A percentile compares a stretch with the other conserved stretches of the same genome.
These are phyloP conservation scores for Cinnamomum chago DNA, from an alignment of 164 flowering plant genomes.

Conservation along the genomic window DNA sequence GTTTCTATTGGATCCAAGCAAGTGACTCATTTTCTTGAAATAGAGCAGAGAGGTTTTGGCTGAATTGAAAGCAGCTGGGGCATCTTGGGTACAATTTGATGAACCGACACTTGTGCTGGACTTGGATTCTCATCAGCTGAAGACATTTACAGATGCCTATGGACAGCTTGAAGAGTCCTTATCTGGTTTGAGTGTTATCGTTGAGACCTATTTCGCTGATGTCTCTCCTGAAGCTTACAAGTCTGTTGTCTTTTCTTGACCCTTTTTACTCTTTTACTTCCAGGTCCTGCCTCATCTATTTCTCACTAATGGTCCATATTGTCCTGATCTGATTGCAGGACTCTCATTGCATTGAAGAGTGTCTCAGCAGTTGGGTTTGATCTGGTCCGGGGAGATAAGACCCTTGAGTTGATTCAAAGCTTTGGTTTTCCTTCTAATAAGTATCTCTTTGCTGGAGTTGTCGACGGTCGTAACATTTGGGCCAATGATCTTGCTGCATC, in stretches of 20 bases:
- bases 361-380: conserved; percentile 25
- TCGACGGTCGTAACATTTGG: conserved; percentile 28
- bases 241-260: conserved; percentile 1
- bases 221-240: conserved; percentile 21
- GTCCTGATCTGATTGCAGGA: conserved; percentile 9
- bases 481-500: conserved; percentile 28
- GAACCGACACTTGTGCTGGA: conserved; percentile 26
- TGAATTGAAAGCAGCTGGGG: conserved; percentile 27
- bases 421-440: conserved; percentile 26
- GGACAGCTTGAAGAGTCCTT: conserved; percentile 16
- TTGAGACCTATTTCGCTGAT: conserved; percentile 27
- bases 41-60: conserved; percentile 24
- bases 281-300: neutral
- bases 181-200: conserved; percentile 19
- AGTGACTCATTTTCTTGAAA: neutral
- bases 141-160: conserved; percentile 24
- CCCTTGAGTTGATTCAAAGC: conserved; percentile 20
- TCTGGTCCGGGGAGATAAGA: conserved; percentile 26
- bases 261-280: neutral
- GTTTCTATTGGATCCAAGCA: neutral
- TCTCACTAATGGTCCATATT: neutral
- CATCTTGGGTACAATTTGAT: conserved; percentile 28
- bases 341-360: conserved; percentile 13
- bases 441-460: conserved; percentile 25
- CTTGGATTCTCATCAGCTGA: conserved; percentile 19